These are phyloP conservation scores for Populus deltoides DNA, from an alignment of 345 rosid species.

Conservation along the genomic window DNA sequence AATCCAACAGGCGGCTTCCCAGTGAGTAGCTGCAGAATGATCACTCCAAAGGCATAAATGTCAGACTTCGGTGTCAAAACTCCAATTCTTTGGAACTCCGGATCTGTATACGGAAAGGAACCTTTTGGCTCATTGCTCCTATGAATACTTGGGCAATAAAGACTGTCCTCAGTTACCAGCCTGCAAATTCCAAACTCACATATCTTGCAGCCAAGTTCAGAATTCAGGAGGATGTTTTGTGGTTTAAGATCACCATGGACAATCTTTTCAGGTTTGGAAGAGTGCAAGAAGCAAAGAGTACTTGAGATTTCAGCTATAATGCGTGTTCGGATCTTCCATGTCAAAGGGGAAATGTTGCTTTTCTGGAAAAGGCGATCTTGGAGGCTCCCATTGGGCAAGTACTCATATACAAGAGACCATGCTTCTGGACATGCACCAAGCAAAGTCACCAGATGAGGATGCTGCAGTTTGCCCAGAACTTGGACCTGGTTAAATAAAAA, in stretches of 20 bases:
- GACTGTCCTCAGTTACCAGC: conserved; percentile 45
- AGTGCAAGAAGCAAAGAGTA: conserved; percentile 73
- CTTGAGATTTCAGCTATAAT: conserved; percentile 62
- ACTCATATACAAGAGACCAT: conserved; percentile 61
- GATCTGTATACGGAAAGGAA: conserved; percentile 63
- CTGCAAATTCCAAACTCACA: conserved; percentile 65
- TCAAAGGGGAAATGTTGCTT: conserved; percentile 44
- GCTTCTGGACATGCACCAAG: conserved; percentile 73
- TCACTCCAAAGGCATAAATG: conserved; percentile 58
- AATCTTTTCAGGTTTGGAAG: conserved; percentile 65
- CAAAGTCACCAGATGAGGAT: conserved; percentile 66
- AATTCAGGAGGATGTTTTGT: conserved; percentile 61
- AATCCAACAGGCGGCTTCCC: conserved; percentile 56
- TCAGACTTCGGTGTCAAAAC: conserved; percentile 56
- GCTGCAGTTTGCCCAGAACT: conserved; percentile 65
- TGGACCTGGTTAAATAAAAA: conserved; percentile 45
- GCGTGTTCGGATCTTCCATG: conserved; percentile 54
- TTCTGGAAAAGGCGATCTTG: conserved; percentile 49
- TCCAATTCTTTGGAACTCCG: conserved; percentile 57
- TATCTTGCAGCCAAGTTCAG: conserved; percentile 66
- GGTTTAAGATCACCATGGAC: conserved; percentile 74
- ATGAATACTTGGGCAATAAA: conserved; percentile 40
- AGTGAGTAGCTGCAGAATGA: conserved; percentile 64
- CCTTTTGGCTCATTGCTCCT: conserved; percentile 42
- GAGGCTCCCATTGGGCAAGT: conserved; percentile 70